Conservation (phyloP, 163 green algal genomes). For the Chlorella variabilis region DNA sequence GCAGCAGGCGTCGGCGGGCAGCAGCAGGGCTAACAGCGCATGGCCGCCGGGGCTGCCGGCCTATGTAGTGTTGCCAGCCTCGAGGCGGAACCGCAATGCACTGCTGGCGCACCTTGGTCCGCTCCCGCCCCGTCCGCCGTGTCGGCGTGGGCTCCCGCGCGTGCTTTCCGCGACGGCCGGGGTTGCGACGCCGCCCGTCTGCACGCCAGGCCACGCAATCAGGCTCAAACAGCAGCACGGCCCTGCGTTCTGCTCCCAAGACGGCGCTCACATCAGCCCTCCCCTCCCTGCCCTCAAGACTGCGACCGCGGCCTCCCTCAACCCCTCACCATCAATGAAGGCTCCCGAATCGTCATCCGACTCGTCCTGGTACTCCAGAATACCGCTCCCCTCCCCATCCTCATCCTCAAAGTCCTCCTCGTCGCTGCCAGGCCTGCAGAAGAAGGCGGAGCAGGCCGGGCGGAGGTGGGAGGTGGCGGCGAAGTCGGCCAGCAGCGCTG, state of each 20-base stretch:
- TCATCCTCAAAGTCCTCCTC: conserved; percentile 11
- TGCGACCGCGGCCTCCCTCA: too few species aligned
- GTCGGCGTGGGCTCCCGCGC: neutral
- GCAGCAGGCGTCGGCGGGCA: neutral
- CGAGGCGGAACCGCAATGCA: too few species aligned
- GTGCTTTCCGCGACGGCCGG: neutral
- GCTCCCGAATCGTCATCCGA: neutral
- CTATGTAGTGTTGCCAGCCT: too few species aligned
- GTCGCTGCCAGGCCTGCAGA: neutral
- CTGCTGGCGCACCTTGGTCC: neutral
- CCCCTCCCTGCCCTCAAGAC: too few species aligned
- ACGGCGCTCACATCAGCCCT: neutral
- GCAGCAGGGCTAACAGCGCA: too few species aligned
- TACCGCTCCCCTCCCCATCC: neutral
- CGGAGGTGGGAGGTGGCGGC: too few species aligned
- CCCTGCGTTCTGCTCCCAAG: too few species aligned
- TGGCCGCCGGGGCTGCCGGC: too few species aligned
- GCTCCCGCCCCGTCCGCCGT: neutral
- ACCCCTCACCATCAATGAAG: too few species aligned
- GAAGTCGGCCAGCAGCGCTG: too few species aligned
- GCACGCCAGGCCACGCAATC: neutral
- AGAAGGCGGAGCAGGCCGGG: too few species aligned
- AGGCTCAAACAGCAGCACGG: neutral
- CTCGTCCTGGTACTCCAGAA: neutral
- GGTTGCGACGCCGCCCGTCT: neutral